Evolutionary conservation across 2,329 filamentous ascomycete genomes (phyloP), one percentile per base, ranked within the genome.

Genomic region (Aspergillus sp.): DNA sequence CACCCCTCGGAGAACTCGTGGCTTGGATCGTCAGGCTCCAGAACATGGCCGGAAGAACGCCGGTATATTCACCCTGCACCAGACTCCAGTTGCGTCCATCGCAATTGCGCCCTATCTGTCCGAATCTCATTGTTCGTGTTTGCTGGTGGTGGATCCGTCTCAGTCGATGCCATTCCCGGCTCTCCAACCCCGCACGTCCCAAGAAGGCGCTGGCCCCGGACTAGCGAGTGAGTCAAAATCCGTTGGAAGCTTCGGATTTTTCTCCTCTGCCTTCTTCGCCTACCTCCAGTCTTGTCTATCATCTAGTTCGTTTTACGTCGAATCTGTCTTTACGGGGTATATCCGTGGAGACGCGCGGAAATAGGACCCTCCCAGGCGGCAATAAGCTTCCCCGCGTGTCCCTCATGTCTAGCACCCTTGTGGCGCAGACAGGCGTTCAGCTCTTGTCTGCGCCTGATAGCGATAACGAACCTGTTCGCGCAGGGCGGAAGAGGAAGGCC

Each of bases 401-500:
- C 24, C 38, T 30, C 6, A 57, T 57, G 55, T 15, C 50, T 11
- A 54, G 45, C 30, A 41, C 50, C 24, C 18, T 56, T 32, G 59
- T 62, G 48, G 43, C 48, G 55, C 47, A 42, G 39, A 48, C 48
- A 26, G 41, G 55, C 55, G 57, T 54, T 44, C 58, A 59, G 52
- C 50, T 51, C 44, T 51, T 57, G 22, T 41, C 43, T 45, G 43
- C 43, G 30, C 34, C 54, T 36, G 51, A 47, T 9, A 43, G 38
- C 20, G 30, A 54, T 12, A 18, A 45, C 15, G 48, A 58, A 44
- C 34, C 18, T 36, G 42, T 41, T 39, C 53, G 47, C 38, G 45
- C 45, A 34, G 58, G 59, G 18, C 67, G 63, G 26, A 74, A 73
- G 57, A 70, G 71, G 52, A 74, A 74, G 53, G 48, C 67, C 5